Conservation (phyloP, 768 basidiomycete genomes). For the Termitomyces sp. region DNA sequence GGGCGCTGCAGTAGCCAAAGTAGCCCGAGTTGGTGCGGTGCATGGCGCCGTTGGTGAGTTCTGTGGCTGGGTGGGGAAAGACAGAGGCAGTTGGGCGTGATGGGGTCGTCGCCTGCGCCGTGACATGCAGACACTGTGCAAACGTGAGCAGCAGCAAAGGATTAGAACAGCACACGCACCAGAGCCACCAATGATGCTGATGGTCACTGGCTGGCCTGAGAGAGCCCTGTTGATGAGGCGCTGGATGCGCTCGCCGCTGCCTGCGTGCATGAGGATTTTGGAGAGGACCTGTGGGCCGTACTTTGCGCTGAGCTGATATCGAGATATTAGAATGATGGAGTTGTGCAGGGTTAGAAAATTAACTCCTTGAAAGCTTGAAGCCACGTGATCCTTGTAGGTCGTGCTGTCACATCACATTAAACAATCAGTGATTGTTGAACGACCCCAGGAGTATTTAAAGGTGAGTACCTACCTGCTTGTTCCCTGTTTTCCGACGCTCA, state of each 20-base stretch:
- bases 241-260: slow-evolving; percentile 81
- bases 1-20: slow-evolving; percentile 90
- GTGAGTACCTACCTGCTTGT: no score
- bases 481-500: not conserved
- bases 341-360: no score
- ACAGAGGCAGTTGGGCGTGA: slow-evolving; percentile 75
- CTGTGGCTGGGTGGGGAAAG: slow-evolving; percentile 98
- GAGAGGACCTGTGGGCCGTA: slow-evolving; percentile 75
- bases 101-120: slow-evolving; percentile 88
- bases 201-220: slow-evolving; percentile 82
- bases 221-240: slow-evolving; percentile 80
- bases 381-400: no score
- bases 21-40: slow-evolving; percentile 89
- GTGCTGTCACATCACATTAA: no score
- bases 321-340: no score
- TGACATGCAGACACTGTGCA: slow-evolving; percentile 85
- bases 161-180: slow-evolving; percentile 51
- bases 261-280: slow-evolving; percentile 71
- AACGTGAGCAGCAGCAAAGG: not conserved
- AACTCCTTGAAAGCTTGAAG: no score
- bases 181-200: slow-evolving; percentile 87
- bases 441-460: no score
- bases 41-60: slow-evolving; percentile 97
- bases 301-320: slow-evolving; percentile 70
- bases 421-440: no score